A percentile compares a stretch with the other conserved stretches of the same genome.
These are phyloP conservation scores for Cnidoscolus chayamansa DNA, from an alignment of 441 rosid species.

Conservation along the genomic window DNA sequence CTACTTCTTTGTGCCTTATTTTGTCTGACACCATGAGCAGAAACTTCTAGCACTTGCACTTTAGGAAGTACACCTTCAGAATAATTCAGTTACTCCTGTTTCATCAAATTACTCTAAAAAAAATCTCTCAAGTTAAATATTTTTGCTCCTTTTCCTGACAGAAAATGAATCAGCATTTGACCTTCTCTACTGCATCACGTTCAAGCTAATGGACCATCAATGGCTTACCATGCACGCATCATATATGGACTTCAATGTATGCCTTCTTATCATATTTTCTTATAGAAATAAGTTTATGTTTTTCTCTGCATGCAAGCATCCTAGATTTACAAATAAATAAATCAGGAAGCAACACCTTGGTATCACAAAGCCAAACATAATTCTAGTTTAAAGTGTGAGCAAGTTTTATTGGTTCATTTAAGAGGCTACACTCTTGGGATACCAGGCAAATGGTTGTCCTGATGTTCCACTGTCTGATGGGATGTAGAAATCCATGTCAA, in stretches of 20 bases:
- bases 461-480: too few relatives aligned
- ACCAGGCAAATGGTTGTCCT: not conserved
- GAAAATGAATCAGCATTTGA: conserved; percentile 92
- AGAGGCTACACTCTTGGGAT: not conserved
- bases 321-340: not conserved
- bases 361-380: not conserved
- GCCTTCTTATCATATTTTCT: conserved; percentile 27
- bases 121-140: not conserved
- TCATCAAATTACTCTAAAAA: too few relatives aligned
- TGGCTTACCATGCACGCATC: conserved; percentile 96
- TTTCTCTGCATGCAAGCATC: not conserved
- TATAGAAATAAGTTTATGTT: not conserved
- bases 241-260: conserved; percentile 96
- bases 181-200: conserved; percentile 94
- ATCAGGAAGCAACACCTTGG: not conserved
- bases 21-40: not conserved
- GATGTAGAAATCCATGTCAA: not conserved
- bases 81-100: not conserved
- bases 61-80: not conserved
- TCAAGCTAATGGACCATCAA: conserved; percentile 96
- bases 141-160: conserved; percentile 27
- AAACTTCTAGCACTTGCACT: not conserved
- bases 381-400: not conserved
- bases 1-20: too few relatives aligned
- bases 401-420: not conserved